phyloP scores from a whole-genome alignment of 768 basidiomycete genomes.

The Collybia sp. region DNA sequence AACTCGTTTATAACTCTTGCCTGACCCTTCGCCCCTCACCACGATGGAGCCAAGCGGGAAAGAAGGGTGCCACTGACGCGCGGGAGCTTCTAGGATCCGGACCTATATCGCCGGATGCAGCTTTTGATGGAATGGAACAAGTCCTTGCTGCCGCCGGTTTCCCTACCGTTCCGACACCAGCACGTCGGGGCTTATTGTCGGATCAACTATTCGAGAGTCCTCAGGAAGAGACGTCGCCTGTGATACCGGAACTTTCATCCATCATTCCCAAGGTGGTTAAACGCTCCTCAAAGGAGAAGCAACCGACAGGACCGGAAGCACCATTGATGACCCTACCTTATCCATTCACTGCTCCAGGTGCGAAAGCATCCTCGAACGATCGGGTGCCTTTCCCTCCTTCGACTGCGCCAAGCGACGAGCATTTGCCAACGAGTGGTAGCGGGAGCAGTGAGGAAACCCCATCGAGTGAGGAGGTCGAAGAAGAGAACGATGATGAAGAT shows the following conservation, averaged over 20 bases:
- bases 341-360: slow-evolving; percentile 61
- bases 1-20: slow-evolving; percentile 83
- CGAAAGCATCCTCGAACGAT: slow-evolving; percentile 59
- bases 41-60: slow-evolving; percentile 26
- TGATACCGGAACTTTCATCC: slow-evolving; percentile 14
- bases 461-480: slow-evolving; percentile 24
- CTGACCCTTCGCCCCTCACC: slow-evolving; percentile 28
- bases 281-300: slow-evolving; percentile 42
- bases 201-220: slow-evolving; percentile 65
- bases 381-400: slow-evolving; percentile 75
- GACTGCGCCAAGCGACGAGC: slow-evolving; percentile 36
- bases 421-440: slow-evolving; percentile 22
- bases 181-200: slow-evolving; percentile 53
- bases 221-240: slow-evolving; percentile 15
- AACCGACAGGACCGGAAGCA: slow-evolving; percentile 24
- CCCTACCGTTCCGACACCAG: slow-evolving; percentile 45
- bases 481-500: slow-evolving; percentile 26
- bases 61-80: slow-evolving; percentile 22
- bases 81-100: slow-evolving; percentile 16
- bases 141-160: slow-evolving; percentile 55
- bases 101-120: slow-evolving; percentile 18
- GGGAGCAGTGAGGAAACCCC: slow-evolving; percentile 24
- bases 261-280: slow-evolving; percentile 45
- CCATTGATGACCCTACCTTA: slow-evolving; percentile 58
- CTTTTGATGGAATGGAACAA: slow-evolving; percentile 53